phyloP scores from a whole-genome alignment of 2,329 filamentous ascomycete species.

The Exophiala viscosa region DNA sequence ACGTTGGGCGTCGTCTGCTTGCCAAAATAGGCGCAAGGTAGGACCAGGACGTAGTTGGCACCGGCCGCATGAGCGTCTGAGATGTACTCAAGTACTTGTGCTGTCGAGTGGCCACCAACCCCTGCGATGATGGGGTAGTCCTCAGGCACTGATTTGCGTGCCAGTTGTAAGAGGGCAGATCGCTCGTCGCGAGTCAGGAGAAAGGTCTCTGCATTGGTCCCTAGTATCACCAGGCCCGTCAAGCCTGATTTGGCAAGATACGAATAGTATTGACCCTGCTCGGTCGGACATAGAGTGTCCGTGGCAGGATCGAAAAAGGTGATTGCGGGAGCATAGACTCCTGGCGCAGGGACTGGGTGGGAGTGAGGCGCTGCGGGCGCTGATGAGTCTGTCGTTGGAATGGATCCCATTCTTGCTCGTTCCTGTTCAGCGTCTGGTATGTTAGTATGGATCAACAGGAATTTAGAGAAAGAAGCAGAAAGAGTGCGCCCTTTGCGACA shows the following conservation, averaged over 20 bases:
- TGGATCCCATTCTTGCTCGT: constrained; percentile 19
- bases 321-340: constrained; percentile 53
- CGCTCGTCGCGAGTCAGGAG: constrained; percentile 59
- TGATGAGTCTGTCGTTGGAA: constrained; percentile 3
- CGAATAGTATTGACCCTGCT: constrained; percentile 51
- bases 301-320: constrained; percentile 52
- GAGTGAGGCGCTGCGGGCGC: constrained; percentile 7
- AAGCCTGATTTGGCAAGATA: constrained; percentile 52
- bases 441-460: background rate
- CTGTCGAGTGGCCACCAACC: constrained; percentile 61
- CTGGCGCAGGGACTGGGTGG: constrained; percentile 35
- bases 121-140: constrained; percentile 61
- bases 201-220: constrained; percentile 56
- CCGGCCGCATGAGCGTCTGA: constrained; percentile 58
- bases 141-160: constrained; percentile 52
- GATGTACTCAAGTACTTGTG: constrained; percentile 59
- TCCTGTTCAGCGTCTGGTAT: background rate
- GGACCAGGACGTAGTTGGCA: constrained; percentile 59
- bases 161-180: constrained; percentile 53
- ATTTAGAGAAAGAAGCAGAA: background rate
- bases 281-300: constrained; percentile 47
- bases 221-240: constrained; percentile 52
- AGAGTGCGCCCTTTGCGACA: background rate
- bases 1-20: constrained; percentile 58
- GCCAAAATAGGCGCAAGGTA: constrained; percentile 63